Conservation (phyloP, 331 rosid genomes). For the Malus hybrid region DNA sequence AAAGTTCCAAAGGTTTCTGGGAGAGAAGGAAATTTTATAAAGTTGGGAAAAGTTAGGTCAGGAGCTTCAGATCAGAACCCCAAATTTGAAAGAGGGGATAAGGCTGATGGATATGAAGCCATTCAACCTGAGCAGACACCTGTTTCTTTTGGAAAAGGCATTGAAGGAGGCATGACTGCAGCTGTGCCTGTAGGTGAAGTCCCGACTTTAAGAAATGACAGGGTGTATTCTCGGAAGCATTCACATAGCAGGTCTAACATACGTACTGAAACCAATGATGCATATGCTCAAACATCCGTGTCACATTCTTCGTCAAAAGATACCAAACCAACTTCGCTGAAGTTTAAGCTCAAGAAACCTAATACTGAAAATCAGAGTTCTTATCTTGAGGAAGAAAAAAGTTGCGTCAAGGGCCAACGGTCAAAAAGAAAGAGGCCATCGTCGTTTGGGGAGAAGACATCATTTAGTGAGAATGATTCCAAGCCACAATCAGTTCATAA, state of each 20-base stretch:
- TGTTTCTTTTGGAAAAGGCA: conserved; percentile 30
- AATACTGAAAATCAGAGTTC: conserved; percentile 55
- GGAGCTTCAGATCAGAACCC: conserved; percentile 39
- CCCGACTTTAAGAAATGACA: conserved; percentile 37
- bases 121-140: conserved; percentile 28
- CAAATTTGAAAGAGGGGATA: conserved; percentile 36
- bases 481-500: conserved; percentile 34
- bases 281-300: conserved; percentile 31
- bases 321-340: conserved; percentile 54
- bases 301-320: conserved; percentile 67
- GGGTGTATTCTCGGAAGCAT: conserved; percentile 37
- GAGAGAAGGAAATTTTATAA: conserved; percentile 63
- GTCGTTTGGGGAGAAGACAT: conserved; percentile 52
- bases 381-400: conserved; percentile 67
- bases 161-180: conserved; percentile 32
- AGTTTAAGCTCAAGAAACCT: conserved; percentile 79
- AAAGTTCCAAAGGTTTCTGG: conserved; percentile 49
- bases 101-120: conserved; percentile 40
- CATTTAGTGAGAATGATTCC: conserved; percentile 39
- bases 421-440: conserved; percentile 94
- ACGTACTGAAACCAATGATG: conserved; percentile 35
- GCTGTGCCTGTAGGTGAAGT: conserved; percentile 22
- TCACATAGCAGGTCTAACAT: conserved; percentile 48
- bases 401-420: conserved; percentile 80
- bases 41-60: conserved; percentile 63